Evolutionary conservation across 192 early-diverging fungal genomes (phyloP).

Genomic region (Coemansia sp.): DNA sequence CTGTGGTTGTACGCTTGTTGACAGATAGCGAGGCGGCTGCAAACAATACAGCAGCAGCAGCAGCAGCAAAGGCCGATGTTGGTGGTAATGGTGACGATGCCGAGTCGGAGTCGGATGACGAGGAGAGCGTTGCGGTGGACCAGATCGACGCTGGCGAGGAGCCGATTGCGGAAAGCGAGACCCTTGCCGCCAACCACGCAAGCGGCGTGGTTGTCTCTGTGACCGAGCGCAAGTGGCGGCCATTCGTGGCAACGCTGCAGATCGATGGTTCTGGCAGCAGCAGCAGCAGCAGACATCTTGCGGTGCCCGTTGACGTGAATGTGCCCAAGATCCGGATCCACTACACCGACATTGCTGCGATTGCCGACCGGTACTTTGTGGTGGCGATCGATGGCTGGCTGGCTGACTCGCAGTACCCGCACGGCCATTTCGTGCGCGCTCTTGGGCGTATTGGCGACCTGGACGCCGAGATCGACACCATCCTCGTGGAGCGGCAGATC

Average conservation of each 20-base stretch:
- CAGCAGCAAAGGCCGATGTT: neutral
- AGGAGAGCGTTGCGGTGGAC: constrained; percentile 16
- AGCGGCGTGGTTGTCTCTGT: constrained; percentile 62
- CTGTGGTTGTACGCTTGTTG: constrained; percentile 65
- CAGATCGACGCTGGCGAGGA: constrained; percentile 37
- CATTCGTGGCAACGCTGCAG: constrained; percentile 76
- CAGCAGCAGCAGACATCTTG: constrained; percentile 59
- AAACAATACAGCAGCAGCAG: neutral
- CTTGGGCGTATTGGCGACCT: constrained; percentile 67
- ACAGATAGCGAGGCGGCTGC: constrained; percentile 6
- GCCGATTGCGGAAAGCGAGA: constrained; percentile 5
- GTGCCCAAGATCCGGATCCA: constrained; percentile 80
- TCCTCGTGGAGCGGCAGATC: constrained; percentile 75
- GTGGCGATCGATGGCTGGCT: constrained; percentile 76
- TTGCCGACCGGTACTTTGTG: constrained; percentile 67
- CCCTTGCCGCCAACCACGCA: neutral
- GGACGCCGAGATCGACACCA: constrained; percentile 74
- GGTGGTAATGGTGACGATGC: constrained; percentile 3
- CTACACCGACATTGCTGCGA: constrained; percentile 59
- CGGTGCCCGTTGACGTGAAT: constrained; percentile 63
- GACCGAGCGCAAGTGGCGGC: constrained; percentile 68
- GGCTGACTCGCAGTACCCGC: constrained; percentile 69
- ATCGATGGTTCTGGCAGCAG: constrained; percentile 53
- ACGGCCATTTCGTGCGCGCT: constrained; percentile 73
- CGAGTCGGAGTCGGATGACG: neutral